phyloP scores from a whole-genome alignment of 2,329 filamentous ascomycete genomes.

The Cordyceps farinosa region DNA sequence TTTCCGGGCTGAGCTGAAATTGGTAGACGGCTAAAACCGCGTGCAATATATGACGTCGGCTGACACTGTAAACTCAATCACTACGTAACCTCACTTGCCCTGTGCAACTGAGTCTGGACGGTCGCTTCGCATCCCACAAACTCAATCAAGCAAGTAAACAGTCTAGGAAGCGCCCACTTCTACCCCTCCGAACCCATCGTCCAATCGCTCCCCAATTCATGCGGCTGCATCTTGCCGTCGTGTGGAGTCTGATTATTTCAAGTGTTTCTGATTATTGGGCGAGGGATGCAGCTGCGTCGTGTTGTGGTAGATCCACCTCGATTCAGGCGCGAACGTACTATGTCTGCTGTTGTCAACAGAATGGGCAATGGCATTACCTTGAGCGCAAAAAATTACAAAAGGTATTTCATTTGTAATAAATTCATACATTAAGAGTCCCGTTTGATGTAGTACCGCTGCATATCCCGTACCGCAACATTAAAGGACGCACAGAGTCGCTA shows the following conservation, averaged over 20 bases:
- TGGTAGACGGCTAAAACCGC: too few relatives aligned
- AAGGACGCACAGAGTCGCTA: not conserved
- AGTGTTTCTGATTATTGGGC: constrained; percentile 14
- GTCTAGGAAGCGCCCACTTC: constrained; percentile 7
- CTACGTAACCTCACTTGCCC: not conserved
- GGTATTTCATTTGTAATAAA: not conserved
- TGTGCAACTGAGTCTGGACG: not conserved
- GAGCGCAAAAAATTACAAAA: not conserved
- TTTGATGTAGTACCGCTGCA: too few relatives aligned
- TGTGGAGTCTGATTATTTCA: constrained; percentile 14
- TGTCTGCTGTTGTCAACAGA: not conserved
- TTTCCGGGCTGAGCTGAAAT: not conserved
- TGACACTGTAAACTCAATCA: not conserved
- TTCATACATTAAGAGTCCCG: too few relatives aligned
- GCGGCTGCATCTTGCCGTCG: constrained; percentile 1
- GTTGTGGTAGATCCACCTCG: not conserved
- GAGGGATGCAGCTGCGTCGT: not conserved
- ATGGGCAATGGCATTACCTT: not conserved
- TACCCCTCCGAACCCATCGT: not conserved
- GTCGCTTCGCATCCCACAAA: not conserved
- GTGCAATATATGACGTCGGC: not conserved
- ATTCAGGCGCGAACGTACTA: not conserved
- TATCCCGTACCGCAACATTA: too few relatives aligned
- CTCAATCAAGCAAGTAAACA: constrained; percentile 11
- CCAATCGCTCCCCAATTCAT: constrained; percentile 3